These are phyloP conservation scores for Kluyveromyces sp. DNA, from an alignment of 1,139 yeast genomes.

Conservation along the genomic window DNA sequence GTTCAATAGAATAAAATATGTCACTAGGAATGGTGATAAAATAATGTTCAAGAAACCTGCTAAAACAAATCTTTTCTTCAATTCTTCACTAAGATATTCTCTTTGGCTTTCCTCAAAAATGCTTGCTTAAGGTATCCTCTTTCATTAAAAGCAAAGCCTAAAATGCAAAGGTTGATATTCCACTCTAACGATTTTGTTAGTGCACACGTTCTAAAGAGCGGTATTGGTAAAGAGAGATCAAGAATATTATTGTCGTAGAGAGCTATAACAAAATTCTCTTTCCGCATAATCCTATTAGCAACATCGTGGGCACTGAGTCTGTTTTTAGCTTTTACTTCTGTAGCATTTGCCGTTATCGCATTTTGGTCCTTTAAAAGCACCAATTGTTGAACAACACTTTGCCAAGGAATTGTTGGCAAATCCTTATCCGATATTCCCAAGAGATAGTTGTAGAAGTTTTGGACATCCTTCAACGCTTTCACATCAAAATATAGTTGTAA, in stretches of 20 bases:
- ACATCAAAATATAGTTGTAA: slow-evolving; percentile 50
- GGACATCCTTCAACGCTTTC: slow-evolving; percentile 30
- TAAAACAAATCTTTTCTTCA: slow-evolving; percentile 69
- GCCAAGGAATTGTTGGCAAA: slow-evolving; percentile 91
- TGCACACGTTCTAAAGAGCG: slow-evolving; percentile 34
- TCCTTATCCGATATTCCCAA: slow-evolving; percentile 71
- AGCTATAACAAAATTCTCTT: slow-evolving; percentile 88
- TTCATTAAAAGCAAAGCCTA: slow-evolving; percentile 77
- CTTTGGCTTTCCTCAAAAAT: slow-evolving; percentile 69
- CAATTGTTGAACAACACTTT: slow-evolving; percentile 69
- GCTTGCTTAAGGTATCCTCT: slow-evolving; percentile 76
- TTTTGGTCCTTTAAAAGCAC: slow-evolving; percentile 73
- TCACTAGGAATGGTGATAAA: slow-evolving; percentile 77
- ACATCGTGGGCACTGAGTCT: slow-evolving; percentile 87
- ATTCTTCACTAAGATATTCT: slow-evolving; percentile 56
- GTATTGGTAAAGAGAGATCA: slow-evolving; percentile 52
- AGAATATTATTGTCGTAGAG: slow-evolving; percentile 71
- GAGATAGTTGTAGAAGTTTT: slow-evolving; percentile 40
- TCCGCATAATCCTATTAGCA: slow-evolving; percentile 92
- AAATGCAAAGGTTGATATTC: slow-evolving; percentile 82
- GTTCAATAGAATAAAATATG: slow-evolving; percentile 72
- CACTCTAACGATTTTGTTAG: slow-evolving; percentile 87
- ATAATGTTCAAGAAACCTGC: slow-evolving; percentile 81
- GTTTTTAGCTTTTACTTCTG: slow-evolving; percentile 61
- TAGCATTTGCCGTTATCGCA: slow-evolving; percentile 43